A percentile compares a stretch with the other conserved stretches of the same genome.
Evolutionary conservation across 306 rosid species (phyloP).

Genomic region (Medicago truncatula): MtrunA17r5.0-ANR NC_053045.1:38497501-38498000

Average conservation of each 20-base stretch:
- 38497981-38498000: slow-evolving; percentile 25
- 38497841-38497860: background rate
- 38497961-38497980: background rate
- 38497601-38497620: too few species aligned
- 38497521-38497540: too few species aligned
- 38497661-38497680: too few species aligned
- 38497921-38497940: background rate
- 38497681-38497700: background rate
- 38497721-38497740: background rate
- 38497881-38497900: background rate
- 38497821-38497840: background rate
- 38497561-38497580: background rate
- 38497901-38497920: slow-evolving; percentile 13
- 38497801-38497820: background rate
- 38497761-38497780: background rate
- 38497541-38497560: too few species aligned
- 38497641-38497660: background rate
- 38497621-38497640: background rate
- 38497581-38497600: too few species aligned
- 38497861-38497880: background rate
- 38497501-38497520: too few species aligned
- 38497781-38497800: background rate
- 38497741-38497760: background rate
- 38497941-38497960: background rate
- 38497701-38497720: too few species aligned